phyloP scores from a whole-genome alignment of 2,329 filamentous ascomycete genomes.

The Endoconidiophora laricicola region DNA sequence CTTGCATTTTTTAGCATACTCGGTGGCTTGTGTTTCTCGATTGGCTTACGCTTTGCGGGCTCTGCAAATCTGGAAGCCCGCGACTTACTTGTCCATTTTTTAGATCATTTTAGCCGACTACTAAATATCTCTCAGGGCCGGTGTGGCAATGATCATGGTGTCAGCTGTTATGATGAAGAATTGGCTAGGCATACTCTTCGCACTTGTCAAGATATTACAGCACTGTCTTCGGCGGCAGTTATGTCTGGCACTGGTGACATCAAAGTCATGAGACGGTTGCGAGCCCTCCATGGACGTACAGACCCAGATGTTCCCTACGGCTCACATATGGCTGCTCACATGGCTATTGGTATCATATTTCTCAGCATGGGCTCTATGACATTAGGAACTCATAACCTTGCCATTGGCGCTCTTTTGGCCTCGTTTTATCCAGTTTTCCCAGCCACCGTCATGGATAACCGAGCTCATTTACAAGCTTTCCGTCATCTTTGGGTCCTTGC shows the following conservation, averaged over 20 bases:
- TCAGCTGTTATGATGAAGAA: conserved; percentile 58
- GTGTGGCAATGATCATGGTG: conserved; percentile 17
- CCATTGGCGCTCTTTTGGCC: conserved; percentile 69
- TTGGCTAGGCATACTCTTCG: conserved; percentile 67
- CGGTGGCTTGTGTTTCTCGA: conserved; percentile 69
- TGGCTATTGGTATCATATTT: conserved; percentile 82
- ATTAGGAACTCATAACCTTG: conserved; percentile 74
- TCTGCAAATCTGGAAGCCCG: conserved; percentile 54
- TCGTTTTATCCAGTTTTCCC: conserved; percentile 93
- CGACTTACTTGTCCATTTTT: conserved; percentile 66
- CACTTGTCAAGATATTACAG: conserved; percentile 81
- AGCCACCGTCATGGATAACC: conserved; percentile 77
- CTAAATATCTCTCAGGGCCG: conserved; percentile 35
- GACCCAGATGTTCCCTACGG: conserved; percentile 78
- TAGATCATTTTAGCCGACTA: conserved; percentile 74
- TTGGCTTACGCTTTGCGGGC: conserved; percentile 59
- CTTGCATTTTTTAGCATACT: conserved; percentile 88
- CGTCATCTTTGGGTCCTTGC: conserved; percentile 95
- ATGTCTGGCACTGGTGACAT: conserved; percentile 96
- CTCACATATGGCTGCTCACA: conserved; percentile 80
- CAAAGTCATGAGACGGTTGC: conserved; percentile 64
- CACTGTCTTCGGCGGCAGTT: conserved; percentile 66
- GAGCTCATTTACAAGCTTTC: conserved; percentile 87
- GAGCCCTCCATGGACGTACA: conserved; percentile 73
- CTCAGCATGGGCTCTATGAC: conserved; percentile 85